Conservation (phyloP, 306 rosid species). For the Mucuna pruriens region DNA sequence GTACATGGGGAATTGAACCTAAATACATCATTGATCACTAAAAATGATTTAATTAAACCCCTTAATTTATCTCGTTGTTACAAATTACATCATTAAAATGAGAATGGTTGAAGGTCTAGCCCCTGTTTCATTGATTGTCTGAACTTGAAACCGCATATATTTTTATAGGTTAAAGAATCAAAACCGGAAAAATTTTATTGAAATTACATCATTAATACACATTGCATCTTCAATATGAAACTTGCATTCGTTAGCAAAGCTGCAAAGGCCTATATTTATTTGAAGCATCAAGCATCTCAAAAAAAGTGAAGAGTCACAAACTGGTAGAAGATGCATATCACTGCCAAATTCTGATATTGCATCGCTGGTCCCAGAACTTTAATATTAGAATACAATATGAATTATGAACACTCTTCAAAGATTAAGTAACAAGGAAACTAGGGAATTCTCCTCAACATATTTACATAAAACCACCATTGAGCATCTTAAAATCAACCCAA, state of each 20-base stretch:
- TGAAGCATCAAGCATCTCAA: slow-evolving; percentile 1
- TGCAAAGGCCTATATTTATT: neutral
- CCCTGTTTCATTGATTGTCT: slow-evolving; percentile 5
- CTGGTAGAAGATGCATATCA: slow-evolving; percentile 17
- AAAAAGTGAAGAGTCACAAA: slow-evolving; percentile 14
- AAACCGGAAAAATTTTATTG: neutral
- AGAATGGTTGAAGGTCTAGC: neutral
- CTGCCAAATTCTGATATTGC: neutral
- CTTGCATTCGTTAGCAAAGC: neutral
- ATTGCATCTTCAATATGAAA: neutral
- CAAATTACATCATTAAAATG: neutral
- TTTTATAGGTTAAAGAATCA: neutral
- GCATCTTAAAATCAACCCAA: slow-evolving; percentile 21
- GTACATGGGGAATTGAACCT: too few relatives aligned
- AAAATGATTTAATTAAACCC: too few relatives aligned
- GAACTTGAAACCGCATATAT: neutral
- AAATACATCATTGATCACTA: too few relatives aligned
- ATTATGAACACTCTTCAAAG: slow-evolving; percentile 47
- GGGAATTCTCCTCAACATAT: slow-evolving; percentile 51
- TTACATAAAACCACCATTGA: slow-evolving; percentile 40
- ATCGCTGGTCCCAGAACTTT: slow-evolving; percentile 7
- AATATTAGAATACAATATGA: slow-evolving; percentile 44
- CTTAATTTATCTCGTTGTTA: neutral
- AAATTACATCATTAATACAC: neutral
- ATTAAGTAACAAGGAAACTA: slow-evolving; percentile 45